These are phyloP conservation scores for Trichoderma guizhouense DNA, from an alignment of 2,329 filamentous ascomycete species.

Conservation along the genomic window DNA sequence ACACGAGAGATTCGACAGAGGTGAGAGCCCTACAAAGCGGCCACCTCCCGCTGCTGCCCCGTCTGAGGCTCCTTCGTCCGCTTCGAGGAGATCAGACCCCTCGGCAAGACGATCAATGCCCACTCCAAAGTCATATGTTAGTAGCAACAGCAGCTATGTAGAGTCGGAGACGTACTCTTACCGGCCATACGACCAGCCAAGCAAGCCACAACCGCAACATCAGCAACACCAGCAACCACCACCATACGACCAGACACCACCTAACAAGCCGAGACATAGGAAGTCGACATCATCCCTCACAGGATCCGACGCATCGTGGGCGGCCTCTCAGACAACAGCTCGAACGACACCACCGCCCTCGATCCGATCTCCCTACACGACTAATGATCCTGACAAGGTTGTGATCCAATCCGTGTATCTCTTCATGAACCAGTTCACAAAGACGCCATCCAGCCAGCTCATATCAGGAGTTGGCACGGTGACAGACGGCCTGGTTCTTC, in stretches of 20 bases:
- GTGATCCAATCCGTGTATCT: slow-evolving; percentile 89
- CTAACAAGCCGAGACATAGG: slow-evolving; percentile 16
- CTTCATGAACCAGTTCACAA: slow-evolving; percentile 85
- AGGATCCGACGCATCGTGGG: slow-evolving; percentile 79
- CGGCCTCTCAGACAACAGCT: slow-evolving; percentile 77
- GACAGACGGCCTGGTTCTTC: slow-evolving; percentile 86
- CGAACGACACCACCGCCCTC: slow-evolving; percentile 81
- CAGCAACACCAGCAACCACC: background rate
- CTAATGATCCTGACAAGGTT: slow-evolving; percentile 92
- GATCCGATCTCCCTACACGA: slow-evolving; percentile 73
- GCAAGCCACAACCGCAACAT: background rate
- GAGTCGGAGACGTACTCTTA: slow-evolving; percentile 65
- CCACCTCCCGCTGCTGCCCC: slow-evolving; percentile 15
- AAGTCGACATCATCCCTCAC: slow-evolving; percentile 62
- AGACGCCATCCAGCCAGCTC: slow-evolving; percentile 86
- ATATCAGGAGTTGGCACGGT: slow-evolving; percentile 80
- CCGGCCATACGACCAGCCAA: slow-evolving; percentile 65
- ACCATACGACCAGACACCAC: slow-evolving; percentile 52
- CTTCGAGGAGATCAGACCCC: slow-evolving; percentile 19
- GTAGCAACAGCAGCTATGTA: slow-evolving; percentile 45
- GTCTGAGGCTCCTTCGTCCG: slow-evolving; percentile 11
- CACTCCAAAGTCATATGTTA: slow-evolving; percentile 54
- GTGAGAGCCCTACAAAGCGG: slow-evolving; percentile 12
- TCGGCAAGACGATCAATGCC: slow-evolving; percentile 32
- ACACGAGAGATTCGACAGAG: background rate